phyloP scores from a whole-genome alignment of 78 protist genomes.

The Dictyostelium brefeldianum region DNA sequence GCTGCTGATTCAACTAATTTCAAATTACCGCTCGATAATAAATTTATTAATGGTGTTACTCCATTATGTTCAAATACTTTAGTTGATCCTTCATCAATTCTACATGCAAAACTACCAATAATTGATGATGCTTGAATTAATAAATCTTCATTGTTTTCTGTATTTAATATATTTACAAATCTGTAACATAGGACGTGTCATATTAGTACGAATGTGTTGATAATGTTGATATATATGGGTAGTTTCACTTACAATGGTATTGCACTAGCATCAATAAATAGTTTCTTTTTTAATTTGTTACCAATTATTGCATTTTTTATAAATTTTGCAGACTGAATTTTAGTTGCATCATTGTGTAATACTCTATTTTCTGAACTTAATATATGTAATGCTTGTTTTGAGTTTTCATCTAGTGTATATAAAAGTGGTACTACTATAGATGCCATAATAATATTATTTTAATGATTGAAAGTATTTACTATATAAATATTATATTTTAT shows the following conservation, averaged over 20 bases:
- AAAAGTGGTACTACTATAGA: background rate
- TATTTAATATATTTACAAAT: constrained; percentile 40
- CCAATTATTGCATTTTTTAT: constrained; percentile 68
- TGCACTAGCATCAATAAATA: constrained; percentile 23
- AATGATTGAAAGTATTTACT: too few relatives aligned
- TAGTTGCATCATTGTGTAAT: background rate
- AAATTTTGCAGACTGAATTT: constrained; percentile 48
- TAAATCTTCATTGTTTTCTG: constrained; percentile 40
- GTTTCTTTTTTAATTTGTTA: constrained; percentile 37
- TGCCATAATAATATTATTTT: too few relatives aligned
- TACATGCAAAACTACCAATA: constrained; percentile 67
- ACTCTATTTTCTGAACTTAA: background rate
- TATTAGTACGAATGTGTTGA: too few relatives aligned
- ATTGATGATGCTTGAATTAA: constrained; percentile 52
- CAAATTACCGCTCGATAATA: constrained; percentile 48
- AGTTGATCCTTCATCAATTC: constrained; percentile 47
- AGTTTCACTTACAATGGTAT: constrained; percentile 23
- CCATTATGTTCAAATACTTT: constrained; percentile 18
- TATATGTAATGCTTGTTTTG: constrained; percentile 11
- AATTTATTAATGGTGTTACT: constrained; percentile 23
- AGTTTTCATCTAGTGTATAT: constrained; percentile 15
- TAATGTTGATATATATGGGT: too few relatives aligned
- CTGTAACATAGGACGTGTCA: background rate
- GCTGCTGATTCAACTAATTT: constrained; percentile 68
- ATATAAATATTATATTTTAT: too few relatives aligned